Conservation (phyloP, 805 yeast genomes). For the Candida ipomoeae region DNA sequence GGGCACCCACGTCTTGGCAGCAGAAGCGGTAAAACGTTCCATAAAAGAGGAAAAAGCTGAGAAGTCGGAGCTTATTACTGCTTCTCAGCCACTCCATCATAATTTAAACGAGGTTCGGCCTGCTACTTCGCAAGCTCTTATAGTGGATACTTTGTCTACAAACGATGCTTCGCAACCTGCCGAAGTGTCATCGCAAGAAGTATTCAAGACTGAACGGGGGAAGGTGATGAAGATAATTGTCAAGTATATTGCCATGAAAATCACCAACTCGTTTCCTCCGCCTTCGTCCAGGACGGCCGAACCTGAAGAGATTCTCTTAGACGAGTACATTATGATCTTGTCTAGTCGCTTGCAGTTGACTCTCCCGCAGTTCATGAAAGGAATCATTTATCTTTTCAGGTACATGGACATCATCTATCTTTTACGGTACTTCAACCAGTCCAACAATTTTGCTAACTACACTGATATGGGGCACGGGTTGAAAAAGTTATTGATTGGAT, state of each 20-base stretch:
- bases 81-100: background rate
- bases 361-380: conserved; percentile 36
- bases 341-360: conserved; percentile 35
- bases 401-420: conserved; percentile 45
- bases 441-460: conserved; percentile 41
- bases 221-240: conserved; percentile 41
- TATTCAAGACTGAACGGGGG: conserved; percentile 29
- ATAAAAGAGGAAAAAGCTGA: conserved; percentile 13
- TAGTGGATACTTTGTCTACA: background rate
- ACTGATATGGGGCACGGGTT: conserved; percentile 42
- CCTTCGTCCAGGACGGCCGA: conserved; percentile 27
- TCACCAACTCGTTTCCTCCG: conserved; percentile 42
- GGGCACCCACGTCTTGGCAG: conserved; percentile 9
- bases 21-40: conserved; percentile 21
- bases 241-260: conserved; percentile 41
- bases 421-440: conserved; percentile 42
- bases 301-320: conserved; percentile 34
- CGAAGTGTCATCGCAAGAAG: conserved; percentile 11
- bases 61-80: background rate
- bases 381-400: conserved; percentile 40
- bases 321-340: conserved; percentile 35
- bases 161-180: conserved; percentile 1
- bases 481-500: conserved; percentile 39
- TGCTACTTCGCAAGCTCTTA: conserved; percentile 1
- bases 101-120: background rate